A percentile compares a stretch with the other conserved stretches of the same genome.
Evolutionary conservation across 2,329 filamentous ascomycete genomes (phyloP).

Genomic region (Dothidotthia symphoricarpi): DNA sequence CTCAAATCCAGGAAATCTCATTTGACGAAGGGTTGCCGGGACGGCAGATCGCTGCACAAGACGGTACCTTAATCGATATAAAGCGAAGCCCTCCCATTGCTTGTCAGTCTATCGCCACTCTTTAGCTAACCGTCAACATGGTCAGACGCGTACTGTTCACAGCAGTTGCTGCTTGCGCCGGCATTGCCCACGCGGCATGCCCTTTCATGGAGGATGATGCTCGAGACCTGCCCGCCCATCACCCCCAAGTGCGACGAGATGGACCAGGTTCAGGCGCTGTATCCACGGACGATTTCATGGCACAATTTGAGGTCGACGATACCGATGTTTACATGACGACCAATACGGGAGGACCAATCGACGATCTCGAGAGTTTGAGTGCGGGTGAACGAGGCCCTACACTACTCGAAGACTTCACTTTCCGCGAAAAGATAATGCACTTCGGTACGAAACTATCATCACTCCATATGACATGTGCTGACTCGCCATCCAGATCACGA

Average conservation of each 20-base stretch:
- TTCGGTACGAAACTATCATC: conserved; percentile 10
- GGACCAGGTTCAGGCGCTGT: conserved; percentile 9
- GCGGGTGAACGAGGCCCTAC: conserved; percentile 67
- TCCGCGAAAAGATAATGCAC: conserved; percentile 59
- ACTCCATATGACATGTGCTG: not conserved
- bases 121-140: conserved; percentile 20
- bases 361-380: conserved; percentile 64
- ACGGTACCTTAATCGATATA: no score
- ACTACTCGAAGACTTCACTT: conserved; percentile 69
- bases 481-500: conserved; percentile 50
- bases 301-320: conserved; percentile 40
- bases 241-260: conserved; percentile 32
- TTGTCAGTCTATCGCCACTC: not conserved
- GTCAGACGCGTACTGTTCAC: conserved; percentile 21
- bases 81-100: conserved; percentile 6
- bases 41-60: no score
- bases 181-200: conserved; percentile 29
- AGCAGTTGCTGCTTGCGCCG: conserved; percentile 24
- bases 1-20: conserved; percentile 1
- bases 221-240: conserved; percentile 28
- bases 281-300: conserved; percentile 37
- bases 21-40: not conserved
- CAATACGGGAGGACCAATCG: conserved; percentile 67
- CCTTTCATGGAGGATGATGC: conserved; percentile 39
- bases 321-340: conserved; percentile 51